Conservation (phyloP, 1,284 basidiomycete genomes). For the Leccinum pachyderme region DNA sequence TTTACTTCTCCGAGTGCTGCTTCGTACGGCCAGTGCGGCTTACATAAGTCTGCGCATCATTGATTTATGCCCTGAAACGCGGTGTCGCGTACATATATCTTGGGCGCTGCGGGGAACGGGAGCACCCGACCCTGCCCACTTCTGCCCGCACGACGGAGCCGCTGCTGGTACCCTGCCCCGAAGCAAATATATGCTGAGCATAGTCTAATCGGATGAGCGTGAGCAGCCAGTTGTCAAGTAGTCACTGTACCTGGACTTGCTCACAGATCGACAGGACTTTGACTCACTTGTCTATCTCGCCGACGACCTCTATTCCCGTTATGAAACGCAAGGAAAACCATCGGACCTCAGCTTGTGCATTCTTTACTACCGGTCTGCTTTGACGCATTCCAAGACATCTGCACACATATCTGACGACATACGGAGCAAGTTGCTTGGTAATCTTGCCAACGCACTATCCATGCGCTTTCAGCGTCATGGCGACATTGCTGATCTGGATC, state of each 20-base stretch:
- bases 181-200: background rate
- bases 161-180: background rate
- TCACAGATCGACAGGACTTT: conserved; percentile 20
- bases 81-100: conserved; percentile 17
- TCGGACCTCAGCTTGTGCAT: conserved; percentile 30
- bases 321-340: conserved; percentile 17
- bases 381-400: conserved; percentile 22
- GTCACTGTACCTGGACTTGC: background rate
- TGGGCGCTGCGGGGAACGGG: conserved; percentile 4
- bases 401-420: conserved; percentile 16
- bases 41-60: conserved; percentile 12
- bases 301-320: conserved; percentile 25
- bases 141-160: conserved; percentile 1
- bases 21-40: conserved; percentile 4
- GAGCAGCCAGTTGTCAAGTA: conserved; percentile 1
- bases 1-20: background rate
- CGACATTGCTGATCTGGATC: conserved; percentile 32
- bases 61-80: conserved; percentile 9
- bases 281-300: conserved; percentile 27
- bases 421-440: conserved; percentile 27
- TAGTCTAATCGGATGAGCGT: conserved; percentile 20
- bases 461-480: conserved; percentile 30
- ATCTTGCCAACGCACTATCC: conserved; percentile 33
- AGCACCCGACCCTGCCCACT: background rate
- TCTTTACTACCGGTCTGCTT: conserved; percentile 28